phyloP scores from a whole-genome alignment of 768 basidiomycete genomes.

The Hemileccinum impolitum region DNA sequence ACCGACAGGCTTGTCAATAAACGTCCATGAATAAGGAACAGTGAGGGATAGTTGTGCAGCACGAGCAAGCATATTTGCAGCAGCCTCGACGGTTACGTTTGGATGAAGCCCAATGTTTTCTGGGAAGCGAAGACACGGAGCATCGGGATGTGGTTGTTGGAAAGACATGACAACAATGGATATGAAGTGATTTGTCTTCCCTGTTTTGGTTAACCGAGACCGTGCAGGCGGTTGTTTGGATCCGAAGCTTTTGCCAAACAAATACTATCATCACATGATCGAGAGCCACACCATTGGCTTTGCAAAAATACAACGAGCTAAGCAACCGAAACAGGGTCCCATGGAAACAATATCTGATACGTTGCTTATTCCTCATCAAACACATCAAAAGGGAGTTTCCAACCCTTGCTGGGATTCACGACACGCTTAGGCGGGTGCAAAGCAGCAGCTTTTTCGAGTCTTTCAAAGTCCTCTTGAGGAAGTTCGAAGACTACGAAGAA shows the following conservation, averaged over 20 bases:
- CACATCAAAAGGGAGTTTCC: slow-evolving; percentile 61
- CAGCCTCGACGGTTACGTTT: slow-evolving; percentile 53
- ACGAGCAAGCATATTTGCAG: slow-evolving; percentile 57
- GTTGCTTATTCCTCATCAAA: slow-evolving; percentile 44
- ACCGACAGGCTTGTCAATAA: slow-evolving; percentile 78
- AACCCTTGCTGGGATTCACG: slow-evolving; percentile 55
- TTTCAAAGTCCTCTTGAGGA: slow-evolving; percentile 38
- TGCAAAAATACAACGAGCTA: no score
- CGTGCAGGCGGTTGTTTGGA: slow-evolving; percentile 28
- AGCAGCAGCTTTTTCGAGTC: slow-evolving; percentile 37
- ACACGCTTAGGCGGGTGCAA: slow-evolving; percentile 55
- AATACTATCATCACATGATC: slow-evolving; percentile 9
- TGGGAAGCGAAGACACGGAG: slow-evolving; percentile 68
- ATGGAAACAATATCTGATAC: neutral
- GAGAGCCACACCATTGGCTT: neutral
- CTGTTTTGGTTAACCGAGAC: slow-evolving; percentile 9
- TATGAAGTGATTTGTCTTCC: slow-evolving; percentile 1
- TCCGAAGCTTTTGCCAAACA: slow-evolving; percentile 28
- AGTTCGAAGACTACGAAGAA: slow-evolving; percentile 28
- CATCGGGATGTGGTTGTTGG: slow-evolving; percentile 52
- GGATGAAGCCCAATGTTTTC: slow-evolving; percentile 58
- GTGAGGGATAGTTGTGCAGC: slow-evolving; percentile 54
- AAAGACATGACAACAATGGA: slow-evolving; percentile 24
- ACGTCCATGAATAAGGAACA: slow-evolving; percentile 68
- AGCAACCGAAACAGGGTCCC: neutral